Evolutionary conservation across 1,284 basidiomycete genomes (phyloP).

Genomic region (Xerocomus tenax): DNA sequence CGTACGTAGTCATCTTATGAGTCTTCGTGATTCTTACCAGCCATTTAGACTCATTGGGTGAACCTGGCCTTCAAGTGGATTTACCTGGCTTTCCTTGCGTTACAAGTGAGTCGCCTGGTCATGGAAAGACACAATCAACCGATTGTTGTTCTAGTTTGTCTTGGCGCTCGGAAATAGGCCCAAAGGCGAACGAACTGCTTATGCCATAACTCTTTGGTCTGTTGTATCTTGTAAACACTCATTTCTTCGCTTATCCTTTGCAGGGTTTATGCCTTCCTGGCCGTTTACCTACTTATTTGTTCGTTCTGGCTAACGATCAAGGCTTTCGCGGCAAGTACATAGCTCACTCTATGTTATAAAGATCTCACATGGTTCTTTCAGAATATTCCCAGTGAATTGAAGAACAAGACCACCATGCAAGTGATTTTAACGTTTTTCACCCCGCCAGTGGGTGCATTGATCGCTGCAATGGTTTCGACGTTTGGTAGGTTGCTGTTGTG

Average conservation of each 20-base stretch:
- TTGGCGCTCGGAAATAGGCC: constrained; percentile 93
- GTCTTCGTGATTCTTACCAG: constrained; percentile 10
- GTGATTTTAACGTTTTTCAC: constrained; percentile 55
- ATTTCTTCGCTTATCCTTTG: constrained; percentile 14
- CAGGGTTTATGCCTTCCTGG: constrained; percentile 73
- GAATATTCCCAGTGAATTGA: constrained; percentile 50
- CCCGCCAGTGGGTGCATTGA: constrained; percentile 73
- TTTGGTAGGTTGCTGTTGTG: constrained; percentile 46
- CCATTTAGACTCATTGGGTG: constrained; percentile 77
- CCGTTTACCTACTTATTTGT: constrained; percentile 76
- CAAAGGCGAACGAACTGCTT: constrained; percentile 83
- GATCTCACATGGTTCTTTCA: constrained; percentile 24
- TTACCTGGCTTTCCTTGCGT: constrained; percentile 76
- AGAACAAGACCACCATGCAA: constrained; percentile 39
- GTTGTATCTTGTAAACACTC: constrained; percentile 19
- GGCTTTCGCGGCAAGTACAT: constrained; percentile 57
- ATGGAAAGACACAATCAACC: neutral
- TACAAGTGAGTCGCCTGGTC: constrained; percentile 37
- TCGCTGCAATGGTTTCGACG: constrained; percentile 84
- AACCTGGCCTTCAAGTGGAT: constrained; percentile 81
- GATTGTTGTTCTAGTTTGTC: constrained; percentile 56
- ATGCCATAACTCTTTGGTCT: constrained; percentile 72
- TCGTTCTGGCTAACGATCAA: constrained; percentile 76
- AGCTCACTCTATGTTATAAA: neutral
- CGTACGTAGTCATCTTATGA: constrained; percentile 38